Evolutionary conservation across 2,329 filamentous ascomycete species (phyloP).

Genomic region (Nothomitra cinnamomea): DNA sequence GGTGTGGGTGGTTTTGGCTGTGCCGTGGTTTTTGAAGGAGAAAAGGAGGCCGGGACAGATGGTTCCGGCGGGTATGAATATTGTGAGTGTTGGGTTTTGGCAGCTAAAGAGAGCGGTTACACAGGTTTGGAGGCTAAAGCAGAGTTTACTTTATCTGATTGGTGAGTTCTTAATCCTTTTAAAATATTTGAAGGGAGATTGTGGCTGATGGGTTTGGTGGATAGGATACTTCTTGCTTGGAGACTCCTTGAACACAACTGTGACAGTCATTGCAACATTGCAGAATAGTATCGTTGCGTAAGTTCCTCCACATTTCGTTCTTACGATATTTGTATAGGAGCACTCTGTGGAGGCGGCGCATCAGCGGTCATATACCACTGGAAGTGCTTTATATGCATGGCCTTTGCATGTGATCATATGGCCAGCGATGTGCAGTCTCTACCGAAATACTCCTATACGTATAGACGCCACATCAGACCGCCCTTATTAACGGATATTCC

Average conservation of each 20-base stretch:
- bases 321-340: too few relatives aligned
- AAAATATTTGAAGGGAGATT: not conserved
- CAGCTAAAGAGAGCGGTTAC: slow-evolving; percentile 40
- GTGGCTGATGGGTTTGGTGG: not conserved
- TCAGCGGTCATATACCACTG: too few relatives aligned
- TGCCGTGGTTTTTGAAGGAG: slow-evolving; percentile 51
- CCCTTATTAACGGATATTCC: too few relatives aligned
- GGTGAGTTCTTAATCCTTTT: slow-evolving; percentile 21
- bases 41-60: slow-evolving; percentile 44
- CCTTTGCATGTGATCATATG: too few relatives aligned
- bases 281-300: slow-evolving; percentile 44
- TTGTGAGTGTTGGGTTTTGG: slow-evolving; percentile 41
- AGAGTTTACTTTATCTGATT: slow-evolving; percentile 47
- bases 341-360: too few relatives aligned
- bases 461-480: too few relatives aligned
- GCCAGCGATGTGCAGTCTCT: too few relatives aligned
- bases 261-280: slow-evolving; percentile 48
- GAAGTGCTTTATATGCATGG: too few relatives aligned
- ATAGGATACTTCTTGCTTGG: slow-evolving; percentile 47
- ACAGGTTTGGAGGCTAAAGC: slow-evolving; percentile 47
- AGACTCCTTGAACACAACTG: slow-evolving; percentile 53
- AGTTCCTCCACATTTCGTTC: too few relatives aligned
- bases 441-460: too few relatives aligned
- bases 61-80: slow-evolving; percentile 26
- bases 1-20: slow-evolving; percentile 43